Conservation (phyloP, 345 rosid genomes). For the Anacardium occidentale region DNA sequence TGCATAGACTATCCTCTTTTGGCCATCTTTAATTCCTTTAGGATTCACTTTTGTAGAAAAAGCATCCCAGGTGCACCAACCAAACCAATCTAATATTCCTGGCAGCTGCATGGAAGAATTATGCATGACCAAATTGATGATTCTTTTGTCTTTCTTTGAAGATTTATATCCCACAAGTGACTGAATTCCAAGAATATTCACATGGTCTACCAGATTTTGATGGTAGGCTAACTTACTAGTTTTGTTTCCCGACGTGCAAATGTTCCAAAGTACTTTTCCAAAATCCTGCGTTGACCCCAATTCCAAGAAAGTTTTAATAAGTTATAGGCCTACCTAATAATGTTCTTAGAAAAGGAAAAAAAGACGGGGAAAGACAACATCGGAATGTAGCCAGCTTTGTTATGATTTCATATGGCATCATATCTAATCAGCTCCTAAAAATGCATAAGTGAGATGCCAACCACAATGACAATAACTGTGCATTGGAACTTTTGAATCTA, state of each 20-base stretch:
- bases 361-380: neutral
- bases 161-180: neutral
- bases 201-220: neutral
- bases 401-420: neutral
- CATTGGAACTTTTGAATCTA: neutral
- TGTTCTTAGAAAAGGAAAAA: neutral
- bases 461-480: neutral
- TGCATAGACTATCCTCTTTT: slow-evolving; percentile 35
- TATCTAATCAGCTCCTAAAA: neutral
- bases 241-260: slow-evolving; percentile 48
- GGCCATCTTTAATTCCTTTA: slow-evolving; percentile 53
- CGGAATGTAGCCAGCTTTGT: neutral
- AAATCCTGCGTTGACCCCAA: slow-evolving; percentile 34
- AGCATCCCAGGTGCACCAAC: slow-evolving; percentile 75
- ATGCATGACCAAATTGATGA: neutral
- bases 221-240: slow-evolving; percentile 34
- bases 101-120: slow-evolving; percentile 45
- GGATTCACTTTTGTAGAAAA: slow-evolving; percentile 53
- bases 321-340: neutral
- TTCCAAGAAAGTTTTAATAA: neutral
- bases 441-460: neutral
- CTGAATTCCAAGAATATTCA: neutral
- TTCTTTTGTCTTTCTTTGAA: no score
- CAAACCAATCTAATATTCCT: slow-evolving; percentile 52
- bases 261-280: slow-evolving; percentile 45